phyloP scores from a whole-genome alignment of 1,284 basidiomycete species.

The Apiotrichum laibachii region DNA sequence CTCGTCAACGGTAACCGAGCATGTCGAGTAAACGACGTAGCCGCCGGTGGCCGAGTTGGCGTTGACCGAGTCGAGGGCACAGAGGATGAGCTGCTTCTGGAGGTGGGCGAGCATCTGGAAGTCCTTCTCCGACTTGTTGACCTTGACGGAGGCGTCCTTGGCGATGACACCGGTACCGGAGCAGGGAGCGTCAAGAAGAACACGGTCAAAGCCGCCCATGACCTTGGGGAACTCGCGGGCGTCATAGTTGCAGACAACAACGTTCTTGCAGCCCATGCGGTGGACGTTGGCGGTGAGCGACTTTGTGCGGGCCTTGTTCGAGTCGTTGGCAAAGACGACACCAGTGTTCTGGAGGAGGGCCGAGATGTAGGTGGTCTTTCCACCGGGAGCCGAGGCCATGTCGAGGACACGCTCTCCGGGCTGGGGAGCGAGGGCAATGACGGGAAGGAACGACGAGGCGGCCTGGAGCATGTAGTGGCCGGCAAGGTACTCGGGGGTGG shows the following conservation, averaged over 20 bases:
- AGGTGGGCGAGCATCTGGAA: constrained; percentile 92
- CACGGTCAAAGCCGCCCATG: constrained; percentile 96
- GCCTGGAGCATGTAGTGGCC: constrained; percentile 99
- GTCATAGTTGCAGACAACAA: constrained; percentile 95
- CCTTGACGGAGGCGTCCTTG: constrained; percentile 96
- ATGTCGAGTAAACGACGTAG: constrained; percentile 96
- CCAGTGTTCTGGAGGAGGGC: constrained; percentile 98
- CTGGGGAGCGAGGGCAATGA: constrained; percentile 90
- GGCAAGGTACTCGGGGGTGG: constrained; percentile 97
- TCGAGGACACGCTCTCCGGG: constrained; percentile 93
- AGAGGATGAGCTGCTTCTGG: constrained; percentile 97
- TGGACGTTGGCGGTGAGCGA: constrained; percentile 95
- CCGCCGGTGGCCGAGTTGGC: constrained; percentile 88
- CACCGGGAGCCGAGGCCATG: constrained; percentile 98
- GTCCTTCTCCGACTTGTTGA: constrained; percentile 96
- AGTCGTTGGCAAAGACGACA: constrained; percentile 96
- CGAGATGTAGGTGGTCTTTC: constrained; percentile 94
- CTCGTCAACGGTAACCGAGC: constrained; percentile 96
- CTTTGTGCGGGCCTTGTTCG: constrained; percentile 92
- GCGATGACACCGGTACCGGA: constrained; percentile 97
- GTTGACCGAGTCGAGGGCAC: constrained; percentile 93
- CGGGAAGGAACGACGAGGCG: constrained; percentile 97
- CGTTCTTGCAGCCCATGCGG: constrained; percentile 96
- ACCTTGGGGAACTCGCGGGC: constrained; percentile 99
- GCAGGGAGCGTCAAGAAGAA: constrained; percentile 94